Evolutionary conservation across 2,329 filamentous ascomycete genomes (phyloP).

Genomic region (Alternaria triticimaculans): DNA sequence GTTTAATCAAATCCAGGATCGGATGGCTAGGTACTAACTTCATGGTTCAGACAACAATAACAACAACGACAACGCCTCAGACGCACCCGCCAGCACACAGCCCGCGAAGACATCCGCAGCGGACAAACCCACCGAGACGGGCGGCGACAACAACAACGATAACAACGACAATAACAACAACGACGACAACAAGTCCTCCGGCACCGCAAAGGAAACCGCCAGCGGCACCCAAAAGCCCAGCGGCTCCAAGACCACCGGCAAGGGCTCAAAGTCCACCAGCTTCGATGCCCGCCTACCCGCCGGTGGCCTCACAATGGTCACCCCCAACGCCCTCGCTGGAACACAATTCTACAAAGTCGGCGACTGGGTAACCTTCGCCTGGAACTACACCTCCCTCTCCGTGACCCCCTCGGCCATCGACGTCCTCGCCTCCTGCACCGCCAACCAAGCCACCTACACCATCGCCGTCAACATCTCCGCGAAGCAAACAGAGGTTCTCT

Average conservation of each 20-base stretch:
- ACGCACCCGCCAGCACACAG: slow-evolving; percentile 22
- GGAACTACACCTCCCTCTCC: slow-evolving; percentile 72
- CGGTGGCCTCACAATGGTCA: slow-evolving; percentile 68
- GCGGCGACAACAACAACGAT: slow-evolving; percentile 18
- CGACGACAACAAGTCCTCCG: slow-evolving; percentile 17
- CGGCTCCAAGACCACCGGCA: slow-evolving; percentile 26
- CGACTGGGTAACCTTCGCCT: slow-evolving; percentile 67
- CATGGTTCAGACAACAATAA: slow-evolving; percentile 1
- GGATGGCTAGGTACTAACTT: too few species aligned
- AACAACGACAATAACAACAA: slow-evolving; percentile 23
- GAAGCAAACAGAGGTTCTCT: slow-evolving; percentile 60
- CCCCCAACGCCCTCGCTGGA: slow-evolving; percentile 58
- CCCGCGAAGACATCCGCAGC: slow-evolving; percentile 9
- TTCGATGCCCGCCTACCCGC: slow-evolving; percentile 62
- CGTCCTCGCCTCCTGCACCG: slow-evolving; percentile 66
- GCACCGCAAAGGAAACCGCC: slow-evolving; percentile 19
- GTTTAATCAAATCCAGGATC: neutral
- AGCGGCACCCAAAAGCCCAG: slow-evolving; percentile 30
- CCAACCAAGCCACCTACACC: slow-evolving; percentile 67
- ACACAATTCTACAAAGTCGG: slow-evolving; percentile 70
- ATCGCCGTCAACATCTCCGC: slow-evolving; percentile 66
- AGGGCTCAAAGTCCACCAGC: slow-evolving; percentile 35
- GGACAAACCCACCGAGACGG: slow-evolving; percentile 17
- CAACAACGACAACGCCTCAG: slow-evolving; percentile 15
- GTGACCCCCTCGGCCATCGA: slow-evolving; percentile 66